Evolutionary conservation across 352 stramenopile species (phyloP).

Genomic region (Phytopythium vexans): DNA sequence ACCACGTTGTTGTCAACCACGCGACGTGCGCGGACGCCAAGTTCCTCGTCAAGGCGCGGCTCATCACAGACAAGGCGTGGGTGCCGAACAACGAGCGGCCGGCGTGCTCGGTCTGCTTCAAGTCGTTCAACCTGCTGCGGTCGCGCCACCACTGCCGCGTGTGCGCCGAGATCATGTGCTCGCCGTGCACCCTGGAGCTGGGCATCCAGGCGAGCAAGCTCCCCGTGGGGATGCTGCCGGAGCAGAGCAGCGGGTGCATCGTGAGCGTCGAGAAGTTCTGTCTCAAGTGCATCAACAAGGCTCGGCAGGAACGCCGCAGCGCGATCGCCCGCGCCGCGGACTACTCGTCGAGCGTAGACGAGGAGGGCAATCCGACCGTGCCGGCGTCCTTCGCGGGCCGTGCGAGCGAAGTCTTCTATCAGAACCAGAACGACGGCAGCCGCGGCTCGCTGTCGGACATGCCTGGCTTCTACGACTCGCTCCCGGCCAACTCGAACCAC

Average conservation of each 20-base stretch:
- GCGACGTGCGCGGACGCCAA: slow-evolving; percentile 54
- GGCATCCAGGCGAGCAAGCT: slow-evolving; percentile 51
- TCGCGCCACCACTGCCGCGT: slow-evolving; percentile 79
- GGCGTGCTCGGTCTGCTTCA: slow-evolving; percentile 73
- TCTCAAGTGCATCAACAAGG: slow-evolving; percentile 75
- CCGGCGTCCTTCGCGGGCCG: slow-evolving; percentile 21
- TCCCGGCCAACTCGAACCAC: slow-evolving; percentile 8
- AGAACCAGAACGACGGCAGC: slow-evolving; percentile 9
- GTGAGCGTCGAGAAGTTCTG: slow-evolving; percentile 82
- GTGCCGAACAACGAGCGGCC: slow-evolving; percentile 65
- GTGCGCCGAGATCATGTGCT: slow-evolving; percentile 83
- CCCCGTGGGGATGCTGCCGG: slow-evolving; percentile 47
- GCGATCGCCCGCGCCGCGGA: slow-evolving; percentile 12
- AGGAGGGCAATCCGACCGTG: slow-evolving; percentile 13
- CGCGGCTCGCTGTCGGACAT: slow-evolving; percentile 31
- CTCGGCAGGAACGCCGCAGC: slow-evolving; percentile 49
- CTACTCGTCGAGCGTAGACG: slow-evolving; percentile 5
- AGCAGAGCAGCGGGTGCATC: slow-evolving; percentile 45
- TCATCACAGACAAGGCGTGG: slow-evolving; percentile 69
- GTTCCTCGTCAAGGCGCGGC: slow-evolving; percentile 48
- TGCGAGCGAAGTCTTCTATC: slow-evolving; percentile 29
- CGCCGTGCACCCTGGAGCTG: slow-evolving; percentile 62
- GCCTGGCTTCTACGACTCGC: slow-evolving; percentile 7
- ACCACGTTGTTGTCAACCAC: slow-evolving; percentile 34
- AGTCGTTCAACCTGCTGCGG: slow-evolving; percentile 70